Evolutionary conservation across 208 protist genomes (phyloP).

Genomic region (Crithidia expoeki): DNA sequence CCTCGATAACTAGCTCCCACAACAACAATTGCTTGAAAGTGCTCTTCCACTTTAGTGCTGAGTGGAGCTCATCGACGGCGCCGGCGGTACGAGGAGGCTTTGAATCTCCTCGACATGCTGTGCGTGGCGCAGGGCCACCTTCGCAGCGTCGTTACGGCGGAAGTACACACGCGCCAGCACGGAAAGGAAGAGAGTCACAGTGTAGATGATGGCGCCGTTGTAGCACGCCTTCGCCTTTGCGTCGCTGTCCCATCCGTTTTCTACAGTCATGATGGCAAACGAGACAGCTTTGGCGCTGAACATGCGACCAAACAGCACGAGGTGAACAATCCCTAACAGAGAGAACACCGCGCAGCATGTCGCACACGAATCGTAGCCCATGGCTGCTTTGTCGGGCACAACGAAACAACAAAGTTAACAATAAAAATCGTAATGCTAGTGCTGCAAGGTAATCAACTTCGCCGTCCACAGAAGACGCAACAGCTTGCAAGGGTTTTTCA

Average conservation of each 20-base stretch:
- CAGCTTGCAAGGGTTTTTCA: too few relatives aligned
- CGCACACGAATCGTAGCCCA: slow-evolving; percentile 68
- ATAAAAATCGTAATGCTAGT: not conserved
- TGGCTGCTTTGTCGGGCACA: slow-evolving; percentile 23
- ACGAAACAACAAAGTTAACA: not conserved
- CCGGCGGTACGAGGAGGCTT: slow-evolving; percentile 32
- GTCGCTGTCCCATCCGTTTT: slow-evolving; percentile 71
- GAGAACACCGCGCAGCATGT: slow-evolving; percentile 87
- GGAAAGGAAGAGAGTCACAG: slow-evolving; percentile 74
- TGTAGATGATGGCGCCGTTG: slow-evolving; percentile 87
- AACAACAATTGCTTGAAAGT: not conserved
- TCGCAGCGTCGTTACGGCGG: slow-evolving; percentile 63
- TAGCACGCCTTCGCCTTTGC: slow-evolving; percentile 88
- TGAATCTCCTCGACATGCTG: slow-evolving; percentile 55
- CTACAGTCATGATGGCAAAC: slow-evolving; percentile 72
- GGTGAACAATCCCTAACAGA: slow-evolving; percentile 82
- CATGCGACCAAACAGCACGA: slow-evolving; percentile 85
- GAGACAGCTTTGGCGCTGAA: slow-evolving; percentile 70
- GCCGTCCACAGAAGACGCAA: too few relatives aligned
- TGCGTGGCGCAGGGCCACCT: slow-evolving; percentile 38
- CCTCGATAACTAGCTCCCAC: too few relatives aligned
- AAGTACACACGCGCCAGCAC: slow-evolving; percentile 77
- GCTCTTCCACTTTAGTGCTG: not conserved
- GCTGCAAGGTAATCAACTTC: too few relatives aligned
- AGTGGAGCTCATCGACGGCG: slow-evolving; percentile 13